Conservation (phyloP, 2,329 filamentous ascomycete genomes). For the Phaeosphaeria sp. region DNA sequence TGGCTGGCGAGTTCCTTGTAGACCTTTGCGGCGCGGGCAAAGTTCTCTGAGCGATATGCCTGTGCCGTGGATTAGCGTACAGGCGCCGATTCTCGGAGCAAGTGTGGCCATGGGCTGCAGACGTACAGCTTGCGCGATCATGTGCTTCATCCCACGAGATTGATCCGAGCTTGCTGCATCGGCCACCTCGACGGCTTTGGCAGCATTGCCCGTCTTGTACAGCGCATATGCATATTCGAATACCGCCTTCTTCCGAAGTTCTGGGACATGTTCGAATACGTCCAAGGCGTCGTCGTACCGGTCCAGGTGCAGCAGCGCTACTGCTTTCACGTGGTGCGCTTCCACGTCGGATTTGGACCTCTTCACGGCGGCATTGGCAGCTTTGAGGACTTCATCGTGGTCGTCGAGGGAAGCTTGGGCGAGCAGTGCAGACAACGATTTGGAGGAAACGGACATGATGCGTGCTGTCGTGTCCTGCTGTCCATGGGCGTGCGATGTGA, state of each 20-base stretch:
- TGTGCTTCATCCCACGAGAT: slow-evolving; percentile 62
- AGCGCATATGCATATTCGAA: slow-evolving; percentile 82
- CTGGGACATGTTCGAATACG: slow-evolving; percentile 67
- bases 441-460: slow-evolving; percentile 49
- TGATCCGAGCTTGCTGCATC: slow-evolving; percentile 38
- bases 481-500: slow-evolving; percentile 26
- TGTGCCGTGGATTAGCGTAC: slow-evolving; percentile 28
- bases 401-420: slow-evolving; percentile 68
- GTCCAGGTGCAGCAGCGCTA: slow-evolving; percentile 82
- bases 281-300: slow-evolving; percentile 79
- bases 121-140: slow-evolving; percentile 67
- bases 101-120: neutral
- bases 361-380: slow-evolving; percentile 63
- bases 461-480: slow-evolving; percentile 17
- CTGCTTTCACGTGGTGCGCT: slow-evolving; percentile 72
- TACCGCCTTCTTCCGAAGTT: slow-evolving; percentile 65
- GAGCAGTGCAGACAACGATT: slow-evolving; percentile 62
- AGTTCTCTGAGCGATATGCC: slow-evolving; percentile 77
- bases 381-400: slow-evolving; percentile 75
- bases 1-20: slow-evolving; percentile 66
- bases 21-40: slow-evolving; percentile 68
- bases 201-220: slow-evolving; percentile 76
- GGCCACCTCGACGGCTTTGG: slow-evolving; percentile 66
- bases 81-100: neutral
- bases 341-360: slow-evolving; percentile 64